Evolutionary conservation across 345 rosid species (phyloP).

Genomic region (Eucalyptus sp.): DNA sequence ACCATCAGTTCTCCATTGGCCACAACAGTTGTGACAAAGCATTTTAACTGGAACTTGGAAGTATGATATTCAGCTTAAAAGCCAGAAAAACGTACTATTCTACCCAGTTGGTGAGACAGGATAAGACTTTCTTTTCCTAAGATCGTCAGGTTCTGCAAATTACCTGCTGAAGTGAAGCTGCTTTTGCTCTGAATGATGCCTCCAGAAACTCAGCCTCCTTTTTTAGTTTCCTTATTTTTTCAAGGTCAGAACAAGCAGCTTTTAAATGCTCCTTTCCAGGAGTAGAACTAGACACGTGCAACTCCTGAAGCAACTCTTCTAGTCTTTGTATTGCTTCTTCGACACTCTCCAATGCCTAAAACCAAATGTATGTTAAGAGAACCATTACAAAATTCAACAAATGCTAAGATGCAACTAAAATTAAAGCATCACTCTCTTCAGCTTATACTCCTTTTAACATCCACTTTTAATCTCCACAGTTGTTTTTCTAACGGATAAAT

Average conservation of each 20-base stretch:
- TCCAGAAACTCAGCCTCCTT: conserved; percentile 98
- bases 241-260: conserved; percentile 97
- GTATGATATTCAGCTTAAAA: not conserved
- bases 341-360: conserved; percentile 85
- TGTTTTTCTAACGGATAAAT: not conserved
- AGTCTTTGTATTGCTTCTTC: conserved; percentile 79
- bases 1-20: not conserved
- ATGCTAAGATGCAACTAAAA: not conserved
- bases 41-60: not conserved
- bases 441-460: not conserved
- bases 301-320: conserved; percentile 71
- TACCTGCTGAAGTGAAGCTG: conserved; percentile 79
- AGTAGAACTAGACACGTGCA: conserved; percentile 61
- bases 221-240: conserved; percentile 91
- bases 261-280: conserved; percentile 81
- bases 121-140: not conserved
- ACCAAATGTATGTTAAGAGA: not conserved
- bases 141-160: not conserved
- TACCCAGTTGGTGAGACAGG: not conserved
- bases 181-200: conserved; percentile 94
- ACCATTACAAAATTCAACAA: not conserved
- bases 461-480: not conserved
- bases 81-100: not conserved
- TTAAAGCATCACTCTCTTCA: not conserved
- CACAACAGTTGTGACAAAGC: not conserved